These are phyloP conservation scores for Heterobasidion occidentale DNA, from an alignment of 1,284 basidiomycete genomes.

Conservation along the genomic window DNA sequence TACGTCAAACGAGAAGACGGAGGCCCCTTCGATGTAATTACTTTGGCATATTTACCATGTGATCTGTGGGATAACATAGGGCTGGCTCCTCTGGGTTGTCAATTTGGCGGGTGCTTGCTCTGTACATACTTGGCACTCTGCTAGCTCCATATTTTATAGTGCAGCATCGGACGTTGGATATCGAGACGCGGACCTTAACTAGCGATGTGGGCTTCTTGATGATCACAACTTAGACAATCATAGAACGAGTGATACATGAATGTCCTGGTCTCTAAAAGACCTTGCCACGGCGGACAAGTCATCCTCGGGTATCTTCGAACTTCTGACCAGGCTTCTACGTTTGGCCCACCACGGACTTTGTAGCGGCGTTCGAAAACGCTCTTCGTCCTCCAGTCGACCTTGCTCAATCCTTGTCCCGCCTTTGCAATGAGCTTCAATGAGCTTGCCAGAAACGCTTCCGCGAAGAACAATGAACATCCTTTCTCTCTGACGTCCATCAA, in stretches of 20 bases:
- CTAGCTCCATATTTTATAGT: not conserved
- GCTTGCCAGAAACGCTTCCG: too few species aligned
- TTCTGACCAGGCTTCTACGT: too few species aligned
- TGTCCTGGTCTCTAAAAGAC: too few species aligned
- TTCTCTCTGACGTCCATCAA: not conserved
- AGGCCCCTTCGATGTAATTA: conserved; percentile 16
- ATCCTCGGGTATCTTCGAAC: too few species aligned
- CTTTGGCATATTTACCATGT: not conserved
- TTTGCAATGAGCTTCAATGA: too few species aligned
- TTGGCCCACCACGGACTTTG: too few species aligned
- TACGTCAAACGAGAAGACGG: conserved; percentile 14
- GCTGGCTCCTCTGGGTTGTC: conserved; percentile 3
- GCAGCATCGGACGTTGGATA: not conserved
- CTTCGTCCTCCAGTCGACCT: too few species aligned
- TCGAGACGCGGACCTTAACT: not conserved
- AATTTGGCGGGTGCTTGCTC: conserved; percentile 5
- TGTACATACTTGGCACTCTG: conserved; percentile 4
- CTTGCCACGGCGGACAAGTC: too few species aligned
- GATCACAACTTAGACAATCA: not conserved
- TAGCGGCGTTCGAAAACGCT: too few species aligned
- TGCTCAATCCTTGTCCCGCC: too few species aligned
- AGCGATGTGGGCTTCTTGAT: not conserved
- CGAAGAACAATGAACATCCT: too few species aligned
- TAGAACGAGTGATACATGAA: too few species aligned
- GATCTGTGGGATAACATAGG: not conserved